Evolutionary conservation across 441 rosid species (phyloP).

Genomic region (Corymbia calophylla): DNA sequence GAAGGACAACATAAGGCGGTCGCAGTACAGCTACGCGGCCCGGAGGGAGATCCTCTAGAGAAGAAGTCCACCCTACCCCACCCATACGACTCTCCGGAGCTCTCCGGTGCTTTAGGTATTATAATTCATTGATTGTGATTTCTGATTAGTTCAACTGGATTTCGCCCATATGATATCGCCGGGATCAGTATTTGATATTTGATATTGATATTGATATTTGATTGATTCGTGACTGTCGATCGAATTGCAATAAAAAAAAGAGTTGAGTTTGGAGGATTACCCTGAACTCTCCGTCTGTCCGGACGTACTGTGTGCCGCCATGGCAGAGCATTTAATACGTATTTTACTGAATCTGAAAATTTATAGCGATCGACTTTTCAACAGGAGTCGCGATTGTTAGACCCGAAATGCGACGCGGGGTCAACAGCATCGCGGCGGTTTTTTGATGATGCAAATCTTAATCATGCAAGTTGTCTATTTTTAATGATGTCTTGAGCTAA

Average conservation of each 20-base stretch:
- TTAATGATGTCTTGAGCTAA: neutral
- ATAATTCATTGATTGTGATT: neutral
- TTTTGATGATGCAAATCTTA: neutral
- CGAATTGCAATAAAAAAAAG: neutral
- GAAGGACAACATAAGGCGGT: slow-evolving; percentile 6
- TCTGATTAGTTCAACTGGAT: neutral
- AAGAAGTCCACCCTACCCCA: neutral
- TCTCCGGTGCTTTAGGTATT: neutral
- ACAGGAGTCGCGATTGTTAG: neutral
- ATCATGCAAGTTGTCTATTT: neutral
- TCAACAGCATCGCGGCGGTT: neutral
- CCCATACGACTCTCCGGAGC: neutral
- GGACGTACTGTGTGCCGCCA: neutral
- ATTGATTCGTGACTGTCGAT: neutral
- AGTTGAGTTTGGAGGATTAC: neutral
- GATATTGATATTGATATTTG: neutral
- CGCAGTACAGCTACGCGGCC: slow-evolving; percentile 1
- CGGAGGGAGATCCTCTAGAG: slow-evolving; percentile 3
- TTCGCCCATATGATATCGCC: neutral
- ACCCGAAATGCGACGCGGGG: neutral
- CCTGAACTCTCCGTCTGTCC: neutral
- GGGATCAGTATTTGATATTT: neutral
- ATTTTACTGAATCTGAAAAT: neutral
- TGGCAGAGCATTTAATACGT: neutral
- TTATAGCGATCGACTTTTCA: neutral